These are phyloP conservation scores for Diaporthe velutina DNA, from an alignment of 2,329 filamentous ascomycete genomes.

Conservation along the genomic window DNA sequence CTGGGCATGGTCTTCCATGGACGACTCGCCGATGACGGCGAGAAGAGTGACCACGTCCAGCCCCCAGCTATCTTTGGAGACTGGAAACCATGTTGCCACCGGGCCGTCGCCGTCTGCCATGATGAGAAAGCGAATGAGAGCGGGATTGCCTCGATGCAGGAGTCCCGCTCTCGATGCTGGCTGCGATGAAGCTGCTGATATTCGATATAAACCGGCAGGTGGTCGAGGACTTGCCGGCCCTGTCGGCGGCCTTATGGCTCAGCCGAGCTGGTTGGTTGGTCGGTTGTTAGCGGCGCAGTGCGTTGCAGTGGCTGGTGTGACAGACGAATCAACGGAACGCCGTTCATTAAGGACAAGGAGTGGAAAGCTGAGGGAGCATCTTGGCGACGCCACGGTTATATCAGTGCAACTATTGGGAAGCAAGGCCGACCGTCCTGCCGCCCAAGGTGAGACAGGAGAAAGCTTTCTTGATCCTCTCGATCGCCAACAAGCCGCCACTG, in stretches of 20 bases:
- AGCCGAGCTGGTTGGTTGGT: not conserved
- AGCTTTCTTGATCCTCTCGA: not conserved
- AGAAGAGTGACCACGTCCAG: conserved; percentile 74
- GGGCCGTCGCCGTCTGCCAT: conserved; percentile 43
- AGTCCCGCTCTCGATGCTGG: not conserved
- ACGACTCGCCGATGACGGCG: conserved; percentile 72
- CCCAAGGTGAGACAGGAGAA: not conserved
- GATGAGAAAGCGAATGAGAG: conserved; percentile 2
- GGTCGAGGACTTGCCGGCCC: not conserved
- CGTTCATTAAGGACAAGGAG: conserved; percentile 4
- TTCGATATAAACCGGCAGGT: not conserved
- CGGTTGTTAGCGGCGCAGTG: not conserved
- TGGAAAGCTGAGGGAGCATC: not conserved
- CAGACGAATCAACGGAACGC: conserved; percentile 6
- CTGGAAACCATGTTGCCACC: conserved; percentile 57
- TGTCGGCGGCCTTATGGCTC: not conserved
- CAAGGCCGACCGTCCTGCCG: not conserved
- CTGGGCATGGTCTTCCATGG: conserved; percentile 70
- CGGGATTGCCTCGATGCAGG: not conserved
- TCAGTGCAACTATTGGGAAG: not conserved
- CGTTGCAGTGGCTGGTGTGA: not conserved
- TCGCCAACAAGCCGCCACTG: not conserved
- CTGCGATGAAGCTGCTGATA: not conserved
- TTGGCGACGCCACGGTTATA: not conserved
- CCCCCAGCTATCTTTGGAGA: conserved; percentile 60